Evolutionary conservation across 108 stramenopile genomes (phyloP), one percentile per base, ranked within the genome.

Genomic region (Discostella pseudostelligera): DNA sequence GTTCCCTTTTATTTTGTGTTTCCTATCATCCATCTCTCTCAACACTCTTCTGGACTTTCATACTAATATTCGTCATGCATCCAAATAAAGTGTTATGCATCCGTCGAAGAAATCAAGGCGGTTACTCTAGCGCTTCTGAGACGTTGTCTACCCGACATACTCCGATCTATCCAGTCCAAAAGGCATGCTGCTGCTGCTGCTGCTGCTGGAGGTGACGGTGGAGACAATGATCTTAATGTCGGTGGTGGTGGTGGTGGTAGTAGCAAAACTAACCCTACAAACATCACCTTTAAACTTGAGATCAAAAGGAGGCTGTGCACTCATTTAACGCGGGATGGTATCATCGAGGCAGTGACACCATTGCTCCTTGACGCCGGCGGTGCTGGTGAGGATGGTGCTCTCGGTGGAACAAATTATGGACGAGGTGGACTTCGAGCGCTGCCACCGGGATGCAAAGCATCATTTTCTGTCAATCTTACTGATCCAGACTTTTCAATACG

Each of bases 401-500:
- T n/a, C n/a, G n/a, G n/a, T n/a, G n/a, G n/a, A n/a, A n/a, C n/a
- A n/a, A n/a, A n/a, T n/a, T n/a, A n/a, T n/a, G n/a, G n/a, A n/a
- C n/a, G n/a, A 35, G 71, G 39, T 8, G 37, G 22, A 53, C 8
- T 76, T 69, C 56, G 75, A 61, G 29, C 48, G 16, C n/a, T n/a
- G n/a, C n/a, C n/a, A n/a, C 28, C 25, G 46, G 21, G 16, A 68
- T 53, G 57, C 21, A 65, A 62, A n/a, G n/a, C n/a, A n/a, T n/a
- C n/a, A 55, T 73, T 58, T 60, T 36, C 65, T 47, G 91, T 89
- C 1, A 56, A 87, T 59, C 45, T 92, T 35, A 69, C 56, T 13
- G 70, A 87, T 64, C 88, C 91, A 1, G 83, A 89, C 40, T 72
- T 82, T 54, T 80, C 82, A 3, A 80, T 92, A 39, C 51, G 74